phyloP scores from a whole-genome alignment of 441 rosid genomes.

The Monsonia emarginata region DNA sequence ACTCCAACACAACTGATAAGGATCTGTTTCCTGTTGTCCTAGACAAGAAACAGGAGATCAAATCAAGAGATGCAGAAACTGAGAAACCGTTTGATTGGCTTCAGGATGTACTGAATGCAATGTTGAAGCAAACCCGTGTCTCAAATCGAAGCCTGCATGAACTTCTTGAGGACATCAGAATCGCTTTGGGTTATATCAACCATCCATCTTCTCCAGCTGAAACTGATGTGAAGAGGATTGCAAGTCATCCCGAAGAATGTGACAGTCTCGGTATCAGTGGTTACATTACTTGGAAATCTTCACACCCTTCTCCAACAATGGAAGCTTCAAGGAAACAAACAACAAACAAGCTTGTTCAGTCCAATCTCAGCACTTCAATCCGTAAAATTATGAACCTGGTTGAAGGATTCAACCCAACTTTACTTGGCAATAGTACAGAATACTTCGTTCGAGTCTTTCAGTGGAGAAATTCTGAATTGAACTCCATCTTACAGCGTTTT shows the following conservation, averaged over 20 bases:
- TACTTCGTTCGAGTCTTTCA: constrained; percentile 64
- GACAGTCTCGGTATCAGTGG: constrained; percentile 26
- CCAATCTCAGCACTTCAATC: constrained; percentile 26
- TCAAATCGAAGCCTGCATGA: constrained; percentile 42
- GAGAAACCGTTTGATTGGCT: constrained; percentile 44
- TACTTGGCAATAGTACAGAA: constrained; percentile 20
- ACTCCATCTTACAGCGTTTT: constrained; percentile 42
- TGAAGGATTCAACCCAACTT: constrained; percentile 39
- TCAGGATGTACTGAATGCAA: constrained; percentile 68
- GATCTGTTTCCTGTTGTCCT: constrained; percentile 24
- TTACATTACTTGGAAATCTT: constrained; percentile 36
- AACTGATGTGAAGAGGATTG: constrained; percentile 17
- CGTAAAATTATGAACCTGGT: constrained; percentile 45
- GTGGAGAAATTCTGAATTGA: constrained; percentile 66
- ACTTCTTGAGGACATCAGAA: constrained; percentile 61
- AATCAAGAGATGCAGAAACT: constrained; percentile 21
- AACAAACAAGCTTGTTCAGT: constrained; percentile 15
- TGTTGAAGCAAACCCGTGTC: constrained; percentile 44
- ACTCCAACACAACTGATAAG: constrained; percentile 18
- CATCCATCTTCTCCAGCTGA: constrained; percentile 19
- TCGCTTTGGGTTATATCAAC: constrained; percentile 52
- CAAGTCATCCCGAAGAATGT: constrained; percentile 16
- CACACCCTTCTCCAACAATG: constrained; percentile 16
- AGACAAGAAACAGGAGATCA: constrained; percentile 21
- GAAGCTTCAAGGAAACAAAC: constrained; percentile 14